Conservation (phyloP, 2,329 filamentous ascomycete genomes). For the Elsinoe australis region DNA sequence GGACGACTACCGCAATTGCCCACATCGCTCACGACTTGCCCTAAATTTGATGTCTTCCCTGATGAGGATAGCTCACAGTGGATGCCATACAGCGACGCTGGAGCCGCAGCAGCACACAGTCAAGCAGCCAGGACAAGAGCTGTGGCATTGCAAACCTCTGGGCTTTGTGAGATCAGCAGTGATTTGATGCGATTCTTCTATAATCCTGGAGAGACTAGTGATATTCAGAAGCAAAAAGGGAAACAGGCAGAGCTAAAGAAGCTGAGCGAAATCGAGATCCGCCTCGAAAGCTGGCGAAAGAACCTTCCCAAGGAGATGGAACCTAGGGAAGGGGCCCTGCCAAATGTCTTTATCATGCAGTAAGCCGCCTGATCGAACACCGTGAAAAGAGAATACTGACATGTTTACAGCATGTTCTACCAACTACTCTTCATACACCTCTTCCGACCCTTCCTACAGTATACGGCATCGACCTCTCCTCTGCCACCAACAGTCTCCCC, state of each 20-base stretch:
- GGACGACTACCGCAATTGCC: conserved; percentile 84
- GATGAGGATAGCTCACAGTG: conserved; percentile 78
- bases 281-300: conserved; percentile 82
- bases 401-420: conserved; percentile 75
- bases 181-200: conserved; percentile 88
- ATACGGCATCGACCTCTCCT: conserved; percentile 71
- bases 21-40: conserved; percentile 69
- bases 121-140: conserved; percentile 80
- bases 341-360: conserved; percentile 79
- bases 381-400: background rate
- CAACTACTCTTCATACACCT: conserved; percentile 92
- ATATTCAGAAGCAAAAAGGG: conserved; percentile 54
- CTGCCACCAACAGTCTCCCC: conserved; percentile 83
- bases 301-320: conserved; percentile 80
- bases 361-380: conserved; percentile 48
- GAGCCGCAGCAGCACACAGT: conserved; percentile 61
- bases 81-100: conserved; percentile 81
- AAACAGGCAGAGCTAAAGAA: conserved; percentile 85
- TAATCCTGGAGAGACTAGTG: conserved; percentile 52
- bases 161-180: conserved; percentile 85
- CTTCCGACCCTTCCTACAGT: conserved; percentile 91
- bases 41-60: conserved; percentile 85
- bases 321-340: conserved; percentile 78
- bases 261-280: conserved; percentile 80
- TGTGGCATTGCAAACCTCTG: conserved; percentile 70